Conservation (phyloP, 106 monocot genomes). For the Alisma plantagoaquatica region DNA sequence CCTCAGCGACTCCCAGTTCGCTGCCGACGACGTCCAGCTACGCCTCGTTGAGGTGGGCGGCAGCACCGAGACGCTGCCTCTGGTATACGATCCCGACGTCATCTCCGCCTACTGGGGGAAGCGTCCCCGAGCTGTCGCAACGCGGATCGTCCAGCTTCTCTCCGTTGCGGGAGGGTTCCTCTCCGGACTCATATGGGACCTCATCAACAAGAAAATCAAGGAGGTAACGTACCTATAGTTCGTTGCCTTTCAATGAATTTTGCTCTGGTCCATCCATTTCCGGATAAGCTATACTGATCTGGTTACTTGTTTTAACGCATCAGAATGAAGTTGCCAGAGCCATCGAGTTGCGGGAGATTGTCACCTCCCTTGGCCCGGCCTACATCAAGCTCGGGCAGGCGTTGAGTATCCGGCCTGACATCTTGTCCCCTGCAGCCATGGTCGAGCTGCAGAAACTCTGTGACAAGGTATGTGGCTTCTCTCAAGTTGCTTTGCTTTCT, state of each 20-base stretch:
- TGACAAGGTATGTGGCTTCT: slow-evolving; percentile 73
- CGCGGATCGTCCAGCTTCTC: slow-evolving; percentile 80
- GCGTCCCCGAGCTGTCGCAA: slow-evolving; percentile 86
- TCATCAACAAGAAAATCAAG: slow-evolving; percentile 85
- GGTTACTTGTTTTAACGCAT: background rate
- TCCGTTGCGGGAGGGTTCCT: slow-evolving; percentile 96
- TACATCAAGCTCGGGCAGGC: slow-evolving; percentile 99
- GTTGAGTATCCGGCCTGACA: slow-evolving; percentile 93
- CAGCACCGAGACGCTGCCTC: slow-evolving; percentile 53
- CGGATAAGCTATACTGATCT: background rate
- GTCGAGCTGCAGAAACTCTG: slow-evolving; percentile 97
- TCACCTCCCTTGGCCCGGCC: slow-evolving; percentile 96
- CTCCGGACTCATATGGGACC: slow-evolving; percentile 59
- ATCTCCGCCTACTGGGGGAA: slow-evolving; percentile 84
- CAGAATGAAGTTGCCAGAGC: slow-evolving; percentile 98
- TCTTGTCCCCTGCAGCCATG: slow-evolving; percentile 98
- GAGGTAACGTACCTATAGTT: too few relatives aligned
- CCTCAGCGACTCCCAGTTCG: slow-evolving; percentile 77
- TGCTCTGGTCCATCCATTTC: background rate
- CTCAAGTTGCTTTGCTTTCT: background rate
- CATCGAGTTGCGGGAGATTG: slow-evolving; percentile 94
- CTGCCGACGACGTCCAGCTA: slow-evolving; percentile 67
- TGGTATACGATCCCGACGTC: slow-evolving; percentile 80
- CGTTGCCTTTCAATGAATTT: too few relatives aligned
- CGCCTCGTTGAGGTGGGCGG: slow-evolving; percentile 86